Evolutionary conservation across 129 eudicot species (phyloP).

Genomic region (Artemisia argyi): DNA sequence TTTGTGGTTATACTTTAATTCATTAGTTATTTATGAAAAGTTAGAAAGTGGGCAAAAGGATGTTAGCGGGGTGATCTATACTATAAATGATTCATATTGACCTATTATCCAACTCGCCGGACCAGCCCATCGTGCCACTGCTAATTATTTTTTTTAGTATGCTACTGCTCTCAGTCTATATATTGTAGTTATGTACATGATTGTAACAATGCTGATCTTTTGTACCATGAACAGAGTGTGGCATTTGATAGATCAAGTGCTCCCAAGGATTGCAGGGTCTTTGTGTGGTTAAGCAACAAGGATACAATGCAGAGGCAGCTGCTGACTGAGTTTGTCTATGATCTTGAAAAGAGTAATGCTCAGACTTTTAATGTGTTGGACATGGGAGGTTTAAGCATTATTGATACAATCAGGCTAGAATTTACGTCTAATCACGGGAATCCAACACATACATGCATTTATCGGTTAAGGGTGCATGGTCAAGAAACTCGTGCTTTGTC

Average conservation of each 20-base stretch:
- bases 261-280: slow-evolving; percentile 68
- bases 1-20: not conserved
- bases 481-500: slow-evolving; percentile 46
- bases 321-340: slow-evolving; percentile 61
- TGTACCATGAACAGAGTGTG: slow-evolving; percentile 57
- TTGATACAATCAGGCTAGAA: slow-evolving; percentile 61
- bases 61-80: too few relatives aligned
- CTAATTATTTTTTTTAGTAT: too few relatives aligned
- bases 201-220: not conserved
- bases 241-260: slow-evolving; percentile 77
- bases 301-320: slow-evolving; percentile 33
- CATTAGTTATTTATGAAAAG: too few relatives aligned
- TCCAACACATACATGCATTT: slow-evolving; percentile 63
- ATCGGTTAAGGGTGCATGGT: slow-evolving; percentile 72
- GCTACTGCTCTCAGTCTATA: too few relatives aligned
- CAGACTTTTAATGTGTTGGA: slow-evolving; percentile 56
- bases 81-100: too few relatives aligned
- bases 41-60: too few relatives aligned
- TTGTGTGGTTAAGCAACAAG: slow-evolving; percentile 54
- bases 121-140: too few relatives aligned
- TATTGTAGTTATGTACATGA: not conserved
- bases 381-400: slow-evolving; percentile 23
- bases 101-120: too few relatives aligned
- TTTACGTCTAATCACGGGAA: slow-evolving; percentile 69
- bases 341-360: slow-evolving; percentile 66